Evolutionary conservation across 2,329 filamentous ascomycete species (phyloP), one percentile per base, ranked within the genome.

Genomic region (Trichoderma atrobrunneum): DNA sequence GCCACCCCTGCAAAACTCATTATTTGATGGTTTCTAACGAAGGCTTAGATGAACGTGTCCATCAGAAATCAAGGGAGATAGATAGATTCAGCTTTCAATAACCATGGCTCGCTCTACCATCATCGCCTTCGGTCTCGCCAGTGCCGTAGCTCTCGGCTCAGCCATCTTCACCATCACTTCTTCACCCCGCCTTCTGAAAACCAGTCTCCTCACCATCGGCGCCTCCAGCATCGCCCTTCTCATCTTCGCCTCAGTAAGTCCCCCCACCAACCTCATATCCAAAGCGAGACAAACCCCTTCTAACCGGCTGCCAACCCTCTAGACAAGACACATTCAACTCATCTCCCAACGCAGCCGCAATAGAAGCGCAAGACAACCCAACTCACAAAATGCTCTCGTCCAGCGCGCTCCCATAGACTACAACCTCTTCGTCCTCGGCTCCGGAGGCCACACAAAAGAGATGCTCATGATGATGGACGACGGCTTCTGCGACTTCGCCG

Each of bases 361-460:
- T n/a, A 71, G 60, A 56, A 75, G 74, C 75, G 64, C 76, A 12
- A 62, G 70, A 8, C 48, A 28, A 11, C 30, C 16, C 34, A n/a
- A 28, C 7, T 62, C 60, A 2, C 73, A 71, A 26, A 64, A 69
- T 26, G 73, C 36, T 7, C 28, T 56, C 3, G 75, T 77, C 24
- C 36, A 10, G 6, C 72, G 36, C 4, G 28, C 62, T 1, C 57
- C 54, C 3, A 4, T 30, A 4, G 82, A 82, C 30, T 88, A 95
- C 80, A 85, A 94, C 69, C 85, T 97, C 36, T 88, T 97, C 74
- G 91, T 98, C 30, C 91, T 98, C 28, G 96, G 96, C 67, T 97
- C 93, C 3, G 96, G 96, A 36, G 96, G 96, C 1, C 96, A 99
- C 82, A 98, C 96, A 0, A 91, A 94, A 62, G 96, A 99, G 82